Evolutionary conservation across 2,329 filamentous ascomycete genomes (phyloP).

Genomic region (Elsinoe necatrix): DNA sequence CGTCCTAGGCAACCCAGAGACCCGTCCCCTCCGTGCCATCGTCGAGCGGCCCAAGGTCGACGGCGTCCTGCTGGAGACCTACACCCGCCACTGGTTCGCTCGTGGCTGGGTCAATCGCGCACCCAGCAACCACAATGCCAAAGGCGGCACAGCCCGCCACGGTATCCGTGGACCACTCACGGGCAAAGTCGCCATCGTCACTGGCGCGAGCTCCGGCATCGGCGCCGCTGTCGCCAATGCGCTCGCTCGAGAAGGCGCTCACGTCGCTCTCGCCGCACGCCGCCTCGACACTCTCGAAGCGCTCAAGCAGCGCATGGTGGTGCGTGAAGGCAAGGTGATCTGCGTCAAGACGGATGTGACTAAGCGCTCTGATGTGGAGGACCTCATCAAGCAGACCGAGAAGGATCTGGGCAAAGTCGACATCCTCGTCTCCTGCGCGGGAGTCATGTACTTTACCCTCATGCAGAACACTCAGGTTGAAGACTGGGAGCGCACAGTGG

Average conservation of each 20-base stretch:
- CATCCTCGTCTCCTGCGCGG: constrained; percentile 70
- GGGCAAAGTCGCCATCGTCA: constrained; percentile 66
- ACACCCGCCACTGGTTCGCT: constrained; percentile 71
- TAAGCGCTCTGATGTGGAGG: constrained; percentile 55
- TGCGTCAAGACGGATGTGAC: constrained; percentile 66
- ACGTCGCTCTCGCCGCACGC: constrained; percentile 64
- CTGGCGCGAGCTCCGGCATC: constrained; percentile 70
- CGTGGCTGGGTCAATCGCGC: constrained; percentile 64
- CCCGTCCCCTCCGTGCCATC: constrained; percentile 49
- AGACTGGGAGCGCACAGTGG: constrained; percentile 74
- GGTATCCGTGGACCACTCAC: constrained; percentile 51
- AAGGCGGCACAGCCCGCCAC: constrained; percentile 37
- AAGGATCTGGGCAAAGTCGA: constrained; percentile 63
- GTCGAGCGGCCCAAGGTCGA: constrained; percentile 63
- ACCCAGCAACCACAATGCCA: constrained; percentile 45
- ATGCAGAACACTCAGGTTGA: constrained; percentile 67
- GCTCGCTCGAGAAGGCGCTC: constrained; percentile 61
- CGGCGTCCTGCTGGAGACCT: constrained; percentile 61
- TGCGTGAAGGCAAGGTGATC: constrained; percentile 56
- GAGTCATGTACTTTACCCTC: constrained; percentile 85
- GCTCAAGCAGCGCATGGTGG: constrained; percentile 53
- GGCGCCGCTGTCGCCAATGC: constrained; percentile 64
- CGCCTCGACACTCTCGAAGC: constrained; percentile 59
- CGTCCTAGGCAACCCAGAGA: constrained; percentile 63
- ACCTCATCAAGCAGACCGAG: constrained; percentile 51